Conservation (phyloP, 2,329 filamentous ascomycete genomes). For the Scedosporium minutisporum region DNA sequence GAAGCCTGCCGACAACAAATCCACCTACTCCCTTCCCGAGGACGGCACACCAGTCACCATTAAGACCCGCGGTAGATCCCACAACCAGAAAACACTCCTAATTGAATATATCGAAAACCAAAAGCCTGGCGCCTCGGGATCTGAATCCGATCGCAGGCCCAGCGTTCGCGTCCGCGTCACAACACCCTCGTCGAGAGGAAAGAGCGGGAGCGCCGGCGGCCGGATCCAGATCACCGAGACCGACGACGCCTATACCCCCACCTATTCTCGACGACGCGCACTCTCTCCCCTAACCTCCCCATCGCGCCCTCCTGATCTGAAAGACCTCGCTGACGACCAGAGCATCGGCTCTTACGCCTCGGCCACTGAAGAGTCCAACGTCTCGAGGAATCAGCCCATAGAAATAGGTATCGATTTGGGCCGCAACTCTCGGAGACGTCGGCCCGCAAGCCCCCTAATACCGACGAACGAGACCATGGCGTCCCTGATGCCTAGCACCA, state of each 20-base stretch:
- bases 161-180: constrained; percentile 71
- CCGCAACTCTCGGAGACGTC: constrained; percentile 36
- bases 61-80: constrained; percentile 52
- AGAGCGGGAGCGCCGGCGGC: constrained; percentile 38
- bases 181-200: constrained; percentile 59
- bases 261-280: constrained; percentile 43
- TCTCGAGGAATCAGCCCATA: constrained; percentile 60
- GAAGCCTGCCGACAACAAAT: constrained; percentile 57
- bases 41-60: constrained; percentile 91
- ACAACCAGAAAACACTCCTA: constrained; percentile 72
- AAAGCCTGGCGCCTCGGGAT: constrained; percentile 41
- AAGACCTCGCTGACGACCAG: constrained; percentile 50
- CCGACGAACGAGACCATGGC: constrained; percentile 40
- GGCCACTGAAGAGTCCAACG: constrained; percentile 68
- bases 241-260: constrained; percentile 62
- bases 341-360: constrained; percentile 70
- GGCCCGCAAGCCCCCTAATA: constrained; percentile 59
- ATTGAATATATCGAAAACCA: constrained; percentile 92
- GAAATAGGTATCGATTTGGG: constrained; percentile 71
- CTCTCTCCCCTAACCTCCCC: constrained; percentile 28
- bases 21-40: constrained; percentile 70
- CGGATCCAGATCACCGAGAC: constrained; percentile 82
- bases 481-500: constrained; percentile 53
- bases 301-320: constrained; percentile 29
- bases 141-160: constrained; percentile 58